Conservation (phyloP, 2,329 filamentous ascomycete genomes). For the Pseudocercospora macadamiae region DNA sequence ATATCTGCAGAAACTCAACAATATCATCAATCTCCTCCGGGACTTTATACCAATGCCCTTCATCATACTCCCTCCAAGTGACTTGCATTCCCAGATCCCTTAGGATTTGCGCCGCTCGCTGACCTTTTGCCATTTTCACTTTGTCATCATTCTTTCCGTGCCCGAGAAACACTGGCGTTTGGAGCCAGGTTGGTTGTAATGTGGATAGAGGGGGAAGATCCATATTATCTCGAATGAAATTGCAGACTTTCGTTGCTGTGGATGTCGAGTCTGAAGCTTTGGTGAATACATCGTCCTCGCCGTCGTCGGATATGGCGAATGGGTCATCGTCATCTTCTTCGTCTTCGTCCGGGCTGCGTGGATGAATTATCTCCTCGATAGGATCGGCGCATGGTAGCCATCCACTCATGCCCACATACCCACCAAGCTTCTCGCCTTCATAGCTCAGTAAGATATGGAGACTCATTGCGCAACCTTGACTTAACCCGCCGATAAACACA, state of each 20-base stretch:
- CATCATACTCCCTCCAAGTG: neutral
- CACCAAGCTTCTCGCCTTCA: conserved; percentile 16
- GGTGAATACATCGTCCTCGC: neutral
- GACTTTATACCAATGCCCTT: neutral
- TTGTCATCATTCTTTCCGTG: neutral
- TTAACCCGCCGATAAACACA: conserved; percentile 56
- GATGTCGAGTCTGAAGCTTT: neutral
- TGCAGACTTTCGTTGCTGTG: neutral
- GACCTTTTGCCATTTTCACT: neutral
- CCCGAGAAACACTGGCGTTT: neutral
- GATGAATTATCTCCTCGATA: conserved; percentile 7
- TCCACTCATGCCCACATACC: conserved; percentile 22
- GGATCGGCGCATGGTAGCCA: conserved; percentile 16
- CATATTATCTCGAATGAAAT: conserved; percentile 13
- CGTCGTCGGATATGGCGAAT: conserved; percentile 3
- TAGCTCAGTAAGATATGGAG: conserved; percentile 48
- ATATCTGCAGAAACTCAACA: too few species aligned
- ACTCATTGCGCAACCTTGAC: conserved; percentile 56
- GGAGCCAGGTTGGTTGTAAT: neutral
- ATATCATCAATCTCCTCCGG: neutral
- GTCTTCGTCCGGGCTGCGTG: neutral
- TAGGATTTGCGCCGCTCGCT: neutral
- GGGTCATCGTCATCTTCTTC: conserved; percentile 6
- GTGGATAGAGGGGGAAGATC: conserved; percentile 2
- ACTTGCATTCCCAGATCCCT: neutral